Base-by-base conservation (phyloP, 768 basidiomycete genomes). In the Porphyrellus cyaneotinctus region DNA sequence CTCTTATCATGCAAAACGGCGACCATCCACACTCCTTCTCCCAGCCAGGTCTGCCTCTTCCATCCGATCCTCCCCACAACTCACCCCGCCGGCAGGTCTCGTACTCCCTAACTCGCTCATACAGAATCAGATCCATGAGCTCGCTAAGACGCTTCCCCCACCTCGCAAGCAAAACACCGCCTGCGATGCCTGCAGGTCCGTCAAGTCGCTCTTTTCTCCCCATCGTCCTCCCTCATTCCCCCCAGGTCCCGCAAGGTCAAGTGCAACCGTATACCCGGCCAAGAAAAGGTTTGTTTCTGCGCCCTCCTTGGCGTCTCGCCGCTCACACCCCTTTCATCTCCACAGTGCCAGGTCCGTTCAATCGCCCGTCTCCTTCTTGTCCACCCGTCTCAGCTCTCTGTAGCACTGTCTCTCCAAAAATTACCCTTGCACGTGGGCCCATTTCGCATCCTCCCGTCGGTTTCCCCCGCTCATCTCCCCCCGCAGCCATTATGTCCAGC, bases 81-180 rank as follows among this genome's bases (percentile, higher is more conserved):
- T 49, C 52, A 58, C 49, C 0, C 46, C 14, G 9, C 23, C 26
- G 58, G 41, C 64, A 85, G 85, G 78, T 60, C 79, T 86, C 60
- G 72, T 77, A 47, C 76, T 88, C 47, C 80, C 87, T 20, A 81
- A 78, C 9, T 81, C 79, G 53, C 78, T 83, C 41, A 78, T 88
- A 62, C 88, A 91, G 75, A 88, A 83, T 61, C 87, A 90, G 70
- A 86, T 89, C 49, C 86, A 88, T 63, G 88, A 91, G 63, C 79
- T 88, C 33, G 85, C 86, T 48, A 88, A 87, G 74, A 80, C 84
- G 1, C 78, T 88, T 0, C 87, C 90, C 1, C 87, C 88, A n/a
- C 88, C 90, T 7, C 76, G 92, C 52, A 92, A 91, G 68, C 92
- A 94, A 72, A 95, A 95, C 66, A 89, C 91, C 20, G 92, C 93